Base-by-base conservation (phyloP, 1,139 yeast genomes). In the Taphrina sp. region DNA sequence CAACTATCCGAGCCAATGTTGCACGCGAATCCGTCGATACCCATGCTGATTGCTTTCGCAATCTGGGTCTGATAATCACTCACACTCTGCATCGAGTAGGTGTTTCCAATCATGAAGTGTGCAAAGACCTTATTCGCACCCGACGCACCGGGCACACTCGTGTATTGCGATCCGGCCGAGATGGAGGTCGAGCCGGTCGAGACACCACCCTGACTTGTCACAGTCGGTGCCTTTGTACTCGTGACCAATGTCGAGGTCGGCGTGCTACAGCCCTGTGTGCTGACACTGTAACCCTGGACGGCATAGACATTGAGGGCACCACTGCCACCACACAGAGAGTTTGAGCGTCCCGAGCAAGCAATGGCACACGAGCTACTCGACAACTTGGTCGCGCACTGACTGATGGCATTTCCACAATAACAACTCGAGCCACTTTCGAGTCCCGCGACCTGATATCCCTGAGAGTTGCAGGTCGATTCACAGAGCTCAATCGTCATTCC, bases 1-100 rank as follows among this genome's bases (percentile, higher is more conserved):
- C 59, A 55, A 14, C 24, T 29, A 19, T 58, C 59, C 14, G 35
- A 35, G 28, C 59, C 61, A 12, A 59, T 38, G 38, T 59, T 58
- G 43, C 57, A 52, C 5, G 57, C 59, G 38, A 59, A 59, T 7
- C 57, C 61, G 29, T 59, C 60, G 12, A 59, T 44, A 8, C 59
- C 59, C 44, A 36, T 53, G 22, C 19, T 17, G 4, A 42, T 33
- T 14, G 61, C 61, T 10, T 24, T 20, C 3, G 28, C 17, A 19
- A 59, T 55, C 17, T 59, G 60, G 8, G 31, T 34, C 28, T 31
- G 23, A 33, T 38, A 52, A n/a, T 17, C 28, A 26, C 22, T 14
- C 22, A 35, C 24, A 12, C 20, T 19, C 28, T 23, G 34, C 16
- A 45, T 22, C 16, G 42, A 24, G 23, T 39, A 42, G 12, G 47